Evolutionary conservation across 2,329 filamentous ascomycete genomes (phyloP), one percentile per base, ranked within the genome.

Genomic region (Penicillium sp.): DNA sequence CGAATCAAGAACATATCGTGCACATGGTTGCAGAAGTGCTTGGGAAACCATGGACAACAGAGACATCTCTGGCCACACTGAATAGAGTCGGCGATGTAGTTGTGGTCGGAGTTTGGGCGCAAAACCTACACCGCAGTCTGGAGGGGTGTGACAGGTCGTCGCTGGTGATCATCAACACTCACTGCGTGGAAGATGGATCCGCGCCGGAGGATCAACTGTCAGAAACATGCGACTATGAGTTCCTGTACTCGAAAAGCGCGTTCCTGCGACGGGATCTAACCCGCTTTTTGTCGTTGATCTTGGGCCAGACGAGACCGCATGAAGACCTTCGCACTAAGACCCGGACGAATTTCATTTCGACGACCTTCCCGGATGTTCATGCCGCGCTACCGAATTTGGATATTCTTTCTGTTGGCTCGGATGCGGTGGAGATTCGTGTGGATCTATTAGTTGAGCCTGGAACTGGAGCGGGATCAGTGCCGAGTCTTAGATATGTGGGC

Each of bases 301-400:
- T 95, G 26, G 91, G 91, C 10, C 90, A 95, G 76, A 87, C 89
- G 62, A 88, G 85, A 68, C 88, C 89, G 55, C 90, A 96, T 70
- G 87, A 89, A 65, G 87, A 90, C 55, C 78, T 96, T 51, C 69
- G 71, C 29, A 74, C 87, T 50, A 95, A 95, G 70, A 82, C 85
- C 42, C 84, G 90, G 67, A 95, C 90, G 0, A 93, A 90, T 65
- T 87, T 95, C 68, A 91, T 96, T 63, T 95, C 91, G 4, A 95
- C 90, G 1, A 96, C 91, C 0, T 96, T 96, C 64, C 89, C 91
- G 0, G 90, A 96, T 70, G 89, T 96, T 9, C 88, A 88, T 59
- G 88, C 90, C 4, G 91, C 91, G 9, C 79, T 96, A 47, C 89
- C 90, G 1, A 95, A 96, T 68, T 82, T 96, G 57, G 90, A 95